Percentiles rank a stretch among this genome's conserved stretches.
These are phyloP conservation scores for Aquilaria malaccensis DNA, from an alignment of 345 rosid species.

Conservation along the genomic window DNA sequence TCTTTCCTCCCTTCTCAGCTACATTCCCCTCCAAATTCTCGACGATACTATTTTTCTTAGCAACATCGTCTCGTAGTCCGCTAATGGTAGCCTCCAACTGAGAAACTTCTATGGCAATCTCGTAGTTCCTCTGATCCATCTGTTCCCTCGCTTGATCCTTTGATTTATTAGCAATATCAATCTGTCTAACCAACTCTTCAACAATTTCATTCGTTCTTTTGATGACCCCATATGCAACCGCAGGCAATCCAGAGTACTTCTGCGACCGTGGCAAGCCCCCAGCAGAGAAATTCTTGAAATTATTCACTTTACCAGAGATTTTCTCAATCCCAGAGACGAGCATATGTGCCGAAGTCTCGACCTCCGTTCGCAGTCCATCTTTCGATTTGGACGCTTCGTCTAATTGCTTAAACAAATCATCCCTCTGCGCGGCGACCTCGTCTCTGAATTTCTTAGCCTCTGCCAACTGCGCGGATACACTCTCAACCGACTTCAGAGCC, in stretches of 20 bases:
- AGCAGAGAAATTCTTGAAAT: slow-evolving; percentile 60
- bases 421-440: slow-evolving; percentile 44
- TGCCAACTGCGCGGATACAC: slow-evolving; percentile 34
- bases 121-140: slow-evolving; percentile 91
- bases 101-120: slow-evolving; percentile 97
- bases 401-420: slow-evolving; percentile 46
- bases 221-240: slow-evolving; percentile 81
- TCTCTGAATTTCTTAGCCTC: slow-evolving; percentile 43
- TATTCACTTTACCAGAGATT: slow-evolving; percentile 80
- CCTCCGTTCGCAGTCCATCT: slow-evolving; percentile 65
- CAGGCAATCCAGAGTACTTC: slow-evolving; percentile 72
- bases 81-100: slow-evolving; percentile 86
- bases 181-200: slow-evolving; percentile 84
- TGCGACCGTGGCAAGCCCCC: slow-evolving; percentile 80
- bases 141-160: slow-evolving; percentile 89
- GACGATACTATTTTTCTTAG: slow-evolving; percentile 36
- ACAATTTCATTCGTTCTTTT: slow-evolving; percentile 91
- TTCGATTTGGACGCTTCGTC: slow-evolving; percentile 50
- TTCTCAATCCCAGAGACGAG: slow-evolving; percentile 89
- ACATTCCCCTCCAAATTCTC: slow-evolving; percentile 53
- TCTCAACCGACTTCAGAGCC: slow-evolving; percentile 36
- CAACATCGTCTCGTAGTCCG: slow-evolving; percentile 64
- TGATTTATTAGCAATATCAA: slow-evolving; percentile 48
- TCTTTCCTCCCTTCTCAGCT: slow-evolving; percentile 51
- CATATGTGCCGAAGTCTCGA: slow-evolving; percentile 84